Percentiles rank a stretch among this genome's conserved stretches.
Conservation (phyloP, 2,329 filamentous ascomycete species). For the Colletotrichum godetiae region DNA sequence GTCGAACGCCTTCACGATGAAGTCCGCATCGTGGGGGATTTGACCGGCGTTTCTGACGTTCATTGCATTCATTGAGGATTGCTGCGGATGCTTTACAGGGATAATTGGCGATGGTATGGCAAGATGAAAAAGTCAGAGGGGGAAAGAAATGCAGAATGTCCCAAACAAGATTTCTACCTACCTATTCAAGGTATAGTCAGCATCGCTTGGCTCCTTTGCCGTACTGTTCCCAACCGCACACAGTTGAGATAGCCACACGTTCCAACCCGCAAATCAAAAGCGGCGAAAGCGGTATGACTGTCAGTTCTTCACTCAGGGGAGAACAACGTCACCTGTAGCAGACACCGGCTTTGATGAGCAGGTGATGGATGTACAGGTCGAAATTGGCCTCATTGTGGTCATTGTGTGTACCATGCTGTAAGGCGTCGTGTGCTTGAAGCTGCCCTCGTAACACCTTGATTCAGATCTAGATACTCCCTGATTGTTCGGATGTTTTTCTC, state of each 20-base stretch:
- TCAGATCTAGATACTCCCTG: neutral
- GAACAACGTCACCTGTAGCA: neutral
- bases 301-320: neutral
- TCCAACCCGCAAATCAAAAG: neutral
- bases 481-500: neutral
- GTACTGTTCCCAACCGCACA: neutral
- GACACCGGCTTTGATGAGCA: neutral
- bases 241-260: neutral
- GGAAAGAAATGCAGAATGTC: neutral
- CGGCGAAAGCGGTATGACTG: neutral
- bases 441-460: neutral
- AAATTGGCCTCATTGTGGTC: neutral
- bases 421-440: neutral
- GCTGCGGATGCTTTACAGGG: neutral
- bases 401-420: neutral
- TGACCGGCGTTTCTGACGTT: constrained; percentile 39
- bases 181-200: neutral
- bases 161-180: neutral
- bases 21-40: constrained; percentile 41
- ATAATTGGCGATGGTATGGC: neutral
- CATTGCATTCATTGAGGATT: constrained; percentile 1
- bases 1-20: constrained; percentile 45
- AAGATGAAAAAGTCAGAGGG: neutral
- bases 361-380: neutral
- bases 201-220: neutral